A percentile compares a stretch with the other conserved stretches of the same genome.
phyloP scores from a whole-genome alignment of 495 filamentous ascomycete species.

The Penicillium daleae region DNA sequence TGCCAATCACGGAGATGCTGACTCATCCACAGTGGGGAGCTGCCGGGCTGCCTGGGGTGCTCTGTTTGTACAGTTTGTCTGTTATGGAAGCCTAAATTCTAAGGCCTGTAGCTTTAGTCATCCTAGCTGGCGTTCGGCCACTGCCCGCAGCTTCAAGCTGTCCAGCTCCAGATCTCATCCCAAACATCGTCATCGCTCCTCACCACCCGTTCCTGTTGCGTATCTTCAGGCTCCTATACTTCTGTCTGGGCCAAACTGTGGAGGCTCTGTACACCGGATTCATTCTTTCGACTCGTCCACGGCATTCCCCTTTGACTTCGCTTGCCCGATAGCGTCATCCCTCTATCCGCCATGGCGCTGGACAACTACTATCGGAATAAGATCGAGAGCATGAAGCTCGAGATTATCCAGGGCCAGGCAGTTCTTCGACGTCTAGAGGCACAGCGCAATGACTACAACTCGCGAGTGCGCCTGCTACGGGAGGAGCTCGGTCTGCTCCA shows the following conservation, averaged over 20 bases:
- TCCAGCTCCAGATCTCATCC: slow-evolving; percentile 19
- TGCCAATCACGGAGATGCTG: slow-evolving; percentile 19
- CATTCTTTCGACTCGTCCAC: slow-evolving; percentile 7
- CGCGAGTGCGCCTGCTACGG: slow-evolving; percentile 88
- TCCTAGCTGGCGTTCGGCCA: slow-evolving; percentile 16
- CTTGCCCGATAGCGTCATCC: slow-evolving; percentile 33
- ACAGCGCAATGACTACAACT: slow-evolving; percentile 99
- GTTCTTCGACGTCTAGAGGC: slow-evolving; percentile 93
- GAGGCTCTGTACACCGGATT: not conserved
- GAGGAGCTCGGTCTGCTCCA: slow-evolving; percentile 96
- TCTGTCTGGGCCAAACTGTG: not conserved
- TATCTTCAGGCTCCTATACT: not conserved
- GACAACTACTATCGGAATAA: slow-evolving; percentile 99
- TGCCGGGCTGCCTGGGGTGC: slow-evolving; percentile 10
- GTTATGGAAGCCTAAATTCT: not conserved
- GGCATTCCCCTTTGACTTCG: slow-evolving; percentile 14
- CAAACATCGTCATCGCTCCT: slow-evolving; percentile 15
- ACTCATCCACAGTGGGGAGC: slow-evolving; percentile 24
- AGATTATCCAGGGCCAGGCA: slow-evolving; percentile 98
- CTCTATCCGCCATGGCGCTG: slow-evolving; percentile 77
- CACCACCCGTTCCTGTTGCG: slow-evolving; percentile 1
- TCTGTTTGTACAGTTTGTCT: slow-evolving; percentile 12
- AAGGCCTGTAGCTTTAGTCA: slow-evolving; percentile 19
- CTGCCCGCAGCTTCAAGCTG: slow-evolving; percentile 28
- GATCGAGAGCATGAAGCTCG: slow-evolving; percentile 99